Evolutionary conservation across 495 filamentous ascomycete genomes (phyloP).

Genomic region (Echria macrotheca): DNA sequence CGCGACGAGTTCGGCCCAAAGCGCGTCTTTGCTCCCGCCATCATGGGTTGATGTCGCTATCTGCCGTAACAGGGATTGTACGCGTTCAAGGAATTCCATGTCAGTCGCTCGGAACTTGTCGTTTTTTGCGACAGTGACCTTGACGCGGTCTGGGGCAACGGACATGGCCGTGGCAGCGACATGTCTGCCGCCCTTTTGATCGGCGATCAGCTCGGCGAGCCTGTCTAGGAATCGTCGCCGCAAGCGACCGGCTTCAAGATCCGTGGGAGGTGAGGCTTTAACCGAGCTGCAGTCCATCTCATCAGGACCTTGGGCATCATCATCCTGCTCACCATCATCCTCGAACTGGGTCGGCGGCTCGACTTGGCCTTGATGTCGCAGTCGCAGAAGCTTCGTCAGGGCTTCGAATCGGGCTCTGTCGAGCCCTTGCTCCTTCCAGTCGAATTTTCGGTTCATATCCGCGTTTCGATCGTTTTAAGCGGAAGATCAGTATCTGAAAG

Average conservation of each 20-base stretch:
- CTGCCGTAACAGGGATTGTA: background rate
- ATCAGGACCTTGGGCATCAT: too few relatives aligned
- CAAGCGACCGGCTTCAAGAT: background rate
- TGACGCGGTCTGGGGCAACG: background rate
- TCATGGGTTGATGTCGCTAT: background rate
- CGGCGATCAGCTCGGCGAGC: background rate
- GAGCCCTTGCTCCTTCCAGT: background rate
- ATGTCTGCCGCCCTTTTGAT: background rate
- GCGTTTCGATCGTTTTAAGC: too few relatives aligned
- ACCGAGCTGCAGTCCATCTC: background rate
- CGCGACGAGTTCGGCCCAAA: background rate
- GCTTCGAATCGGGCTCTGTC: slow-evolving; percentile 1
- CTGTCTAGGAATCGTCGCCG: background rate
- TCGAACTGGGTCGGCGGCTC: background rate
- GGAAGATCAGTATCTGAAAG: too few relatives aligned
- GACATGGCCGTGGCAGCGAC: background rate
- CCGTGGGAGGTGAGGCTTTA: background rate
- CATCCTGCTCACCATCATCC: background rate
- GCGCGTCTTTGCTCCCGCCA: background rate
- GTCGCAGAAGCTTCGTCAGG: background rate
- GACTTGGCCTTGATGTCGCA: slow-evolving; percentile 4
- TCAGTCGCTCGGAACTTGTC: background rate
- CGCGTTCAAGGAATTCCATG: background rate
- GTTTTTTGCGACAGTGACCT: background rate
- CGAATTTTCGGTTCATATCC: too few relatives aligned